Evolutionary conservation across 306 rosid genomes (phyloP).

Genomic region (Vigna nakashimae): DNA sequence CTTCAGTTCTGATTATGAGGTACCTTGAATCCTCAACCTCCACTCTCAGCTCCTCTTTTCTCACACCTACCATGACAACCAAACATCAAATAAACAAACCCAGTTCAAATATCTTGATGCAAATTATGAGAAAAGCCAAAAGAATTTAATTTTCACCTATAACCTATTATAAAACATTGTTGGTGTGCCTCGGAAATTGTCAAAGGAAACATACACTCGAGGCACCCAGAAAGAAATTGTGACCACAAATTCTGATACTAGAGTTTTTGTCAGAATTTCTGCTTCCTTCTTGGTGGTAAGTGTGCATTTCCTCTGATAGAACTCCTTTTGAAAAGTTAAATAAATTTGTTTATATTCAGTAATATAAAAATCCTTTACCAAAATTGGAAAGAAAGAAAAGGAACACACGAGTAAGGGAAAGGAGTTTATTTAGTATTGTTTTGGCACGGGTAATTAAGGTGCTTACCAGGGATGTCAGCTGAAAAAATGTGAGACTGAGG

Average conservation of each 20-base stretch:
- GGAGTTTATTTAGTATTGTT: not conserved
- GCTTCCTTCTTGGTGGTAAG: no score
- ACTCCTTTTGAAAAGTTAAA: no score
- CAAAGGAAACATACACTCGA: no score
- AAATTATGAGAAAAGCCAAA: not conserved
- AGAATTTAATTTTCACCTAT: not conserved
- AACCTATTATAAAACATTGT: not conserved
- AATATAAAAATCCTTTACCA: no score
- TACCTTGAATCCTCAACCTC: constrained; percentile 81
- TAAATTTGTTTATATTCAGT: no score
- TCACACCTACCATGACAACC: constrained; percentile 60
- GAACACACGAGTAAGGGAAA: not conserved
- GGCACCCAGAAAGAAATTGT: no score
- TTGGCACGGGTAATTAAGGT: not conserved
- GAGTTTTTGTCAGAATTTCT: no score
- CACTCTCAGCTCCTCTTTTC: constrained; percentile 76
- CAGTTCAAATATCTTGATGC: not conserved
- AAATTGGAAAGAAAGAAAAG: not conserved
- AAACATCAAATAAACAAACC: not conserved
- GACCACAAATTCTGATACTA: no score
- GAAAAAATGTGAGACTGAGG: constrained; percentile 77
- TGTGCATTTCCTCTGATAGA: no score
- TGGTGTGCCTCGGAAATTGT: not conserved
- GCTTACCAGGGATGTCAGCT: constrained; percentile 76
- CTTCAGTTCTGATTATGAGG: constrained; percentile 71